These are phyloP conservation scores for Saccharum spontaneum DNA, from an alignment of 176 grass and related monocot genomes.

Conservation along the genomic window DNA sequence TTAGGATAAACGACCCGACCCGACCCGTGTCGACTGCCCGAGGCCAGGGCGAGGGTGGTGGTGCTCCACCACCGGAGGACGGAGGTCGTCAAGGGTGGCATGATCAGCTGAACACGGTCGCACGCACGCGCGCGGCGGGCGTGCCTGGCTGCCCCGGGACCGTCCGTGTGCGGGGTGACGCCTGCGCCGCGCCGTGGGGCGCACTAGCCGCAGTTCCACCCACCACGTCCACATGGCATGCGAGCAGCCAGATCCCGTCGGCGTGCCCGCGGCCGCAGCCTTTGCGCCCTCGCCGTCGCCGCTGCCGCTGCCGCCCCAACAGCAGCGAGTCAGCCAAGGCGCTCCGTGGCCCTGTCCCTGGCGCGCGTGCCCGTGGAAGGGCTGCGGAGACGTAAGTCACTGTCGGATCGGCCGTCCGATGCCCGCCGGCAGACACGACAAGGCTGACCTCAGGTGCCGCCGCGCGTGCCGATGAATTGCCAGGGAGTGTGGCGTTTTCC, in stretches of 20 bases:
- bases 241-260: not conserved
- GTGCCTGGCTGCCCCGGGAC: too few species aligned
- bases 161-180: too few species aligned
- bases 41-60: not conserved
- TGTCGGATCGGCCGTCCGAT: not conserved
- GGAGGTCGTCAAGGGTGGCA: not conserved
- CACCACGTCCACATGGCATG: not conserved
- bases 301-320: too few species aligned
- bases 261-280: constrained; percentile 9
- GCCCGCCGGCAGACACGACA: not conserved
- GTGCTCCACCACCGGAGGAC: not conserved
- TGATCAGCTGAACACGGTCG: too few species aligned
- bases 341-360: not conserved
- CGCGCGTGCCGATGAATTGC: not conserved
- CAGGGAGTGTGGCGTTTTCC: not conserved
- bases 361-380: not conserved
- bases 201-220: not conserved
- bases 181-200: too few species aligned
- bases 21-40: too few species aligned
- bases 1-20: not conserved
- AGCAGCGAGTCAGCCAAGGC: too few species aligned
- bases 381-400: not conserved
- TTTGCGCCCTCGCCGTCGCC: not conserved
- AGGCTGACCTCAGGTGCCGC: not conserved
- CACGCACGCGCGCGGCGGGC: too few species aligned